Conservation (phyloP, 2,329 filamentous ascomycete genomes). For the Arthrocladium fulminans region DNA sequence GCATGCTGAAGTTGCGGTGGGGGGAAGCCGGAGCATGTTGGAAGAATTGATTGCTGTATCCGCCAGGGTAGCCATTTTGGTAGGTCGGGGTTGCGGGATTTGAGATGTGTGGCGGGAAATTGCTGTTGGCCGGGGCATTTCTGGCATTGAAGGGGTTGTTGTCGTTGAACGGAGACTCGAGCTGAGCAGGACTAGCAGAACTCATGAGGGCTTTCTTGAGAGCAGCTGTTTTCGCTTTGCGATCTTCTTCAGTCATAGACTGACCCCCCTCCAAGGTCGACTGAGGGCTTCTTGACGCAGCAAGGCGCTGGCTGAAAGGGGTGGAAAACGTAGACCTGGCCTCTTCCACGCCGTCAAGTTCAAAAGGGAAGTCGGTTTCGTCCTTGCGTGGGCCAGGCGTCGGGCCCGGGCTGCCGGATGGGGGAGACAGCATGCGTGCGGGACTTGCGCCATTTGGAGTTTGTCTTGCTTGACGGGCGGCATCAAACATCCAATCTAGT, state of each 20-base stretch:
- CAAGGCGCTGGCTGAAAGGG: conserved; percentile 39
- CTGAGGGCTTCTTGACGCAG: conserved; percentile 33
- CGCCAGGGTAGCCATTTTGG: conserved; percentile 9
- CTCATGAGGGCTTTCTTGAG: conserved; percentile 39
- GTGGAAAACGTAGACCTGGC: conserved; percentile 62
- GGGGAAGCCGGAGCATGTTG: conserved; percentile 3
- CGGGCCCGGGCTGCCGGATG: conserved; percentile 32
- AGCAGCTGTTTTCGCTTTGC: conserved; percentile 36
- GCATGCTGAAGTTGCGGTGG: conserved; percentile 6
- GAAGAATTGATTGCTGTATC: conserved; percentile 4
- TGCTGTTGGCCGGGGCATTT: conserved; percentile 12
- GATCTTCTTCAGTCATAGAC: conserved; percentile 31
- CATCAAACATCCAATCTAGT: conserved; percentile 82
- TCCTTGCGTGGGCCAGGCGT: conserved; percentile 37
- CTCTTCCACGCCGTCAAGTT: conserved; percentile 53
- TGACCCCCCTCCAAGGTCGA: conserved; percentile 26
- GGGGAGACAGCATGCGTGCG: conserved; percentile 45
- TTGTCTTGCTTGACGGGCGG: conserved; percentile 52
- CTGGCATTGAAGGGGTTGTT: conserved; percentile 24
- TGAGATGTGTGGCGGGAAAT: conserved; percentile 10
- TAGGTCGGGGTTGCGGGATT: conserved; percentile 13
- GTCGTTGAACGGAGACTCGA: conserved; percentile 25
- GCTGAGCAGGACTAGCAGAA: conserved; percentile 11
- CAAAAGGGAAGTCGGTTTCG: conserved; percentile 56
- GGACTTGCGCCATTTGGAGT: conserved; percentile 44